These are phyloP conservation scores for Orbilia javanica DNA, from an alignment of 2,329 filamentous ascomycete genomes.

Conservation along the genomic window DNA sequence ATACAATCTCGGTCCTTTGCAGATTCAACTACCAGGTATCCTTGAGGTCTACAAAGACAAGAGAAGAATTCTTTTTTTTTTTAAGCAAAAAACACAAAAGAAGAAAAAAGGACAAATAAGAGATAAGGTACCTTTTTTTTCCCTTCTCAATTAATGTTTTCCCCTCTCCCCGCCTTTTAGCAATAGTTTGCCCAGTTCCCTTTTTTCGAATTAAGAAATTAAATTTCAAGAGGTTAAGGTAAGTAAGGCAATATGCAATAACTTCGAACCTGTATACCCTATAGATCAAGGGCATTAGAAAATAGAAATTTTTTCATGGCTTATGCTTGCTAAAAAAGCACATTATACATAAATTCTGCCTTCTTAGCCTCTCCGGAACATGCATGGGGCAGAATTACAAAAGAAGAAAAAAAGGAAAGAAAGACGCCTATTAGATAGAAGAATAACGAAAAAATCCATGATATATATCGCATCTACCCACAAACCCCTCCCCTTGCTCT, in stretches of 20 bases:
- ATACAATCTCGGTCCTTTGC: conserved; percentile 5
- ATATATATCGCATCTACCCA: conserved; percentile 32
- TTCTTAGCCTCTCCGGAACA: neutral
- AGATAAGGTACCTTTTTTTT: neutral
- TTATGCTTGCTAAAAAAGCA: neutral
- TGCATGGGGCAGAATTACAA: neutral
- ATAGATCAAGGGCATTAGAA: neutral
- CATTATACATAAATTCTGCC: neutral
- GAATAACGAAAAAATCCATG: conserved; percentile 23
- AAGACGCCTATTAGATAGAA: conserved; percentile 5
- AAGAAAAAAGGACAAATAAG: conserved; percentile 26
- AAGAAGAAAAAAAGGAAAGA: conserved; percentile 3
- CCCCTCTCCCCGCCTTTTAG: neutral
- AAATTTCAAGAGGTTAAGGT: neutral
- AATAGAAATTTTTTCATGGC: neutral
- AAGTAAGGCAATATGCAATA: conserved; percentile 20
- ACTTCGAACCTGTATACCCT: neutral
- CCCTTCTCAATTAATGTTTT: too few relatives aligned
- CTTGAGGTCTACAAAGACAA: conserved; percentile 14
- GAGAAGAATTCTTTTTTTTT: too few relatives aligned
- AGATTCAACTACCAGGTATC: conserved; percentile 21
- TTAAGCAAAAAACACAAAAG: neutral
- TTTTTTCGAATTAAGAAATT: neutral
- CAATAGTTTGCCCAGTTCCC: neutral
- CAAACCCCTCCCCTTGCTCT: neutral